Evolutionary conservation across 1,284 basidiomycete species (phyloP), one percentile per base, ranked within the genome.

Genomic region (Leccinum fallax): DNA sequence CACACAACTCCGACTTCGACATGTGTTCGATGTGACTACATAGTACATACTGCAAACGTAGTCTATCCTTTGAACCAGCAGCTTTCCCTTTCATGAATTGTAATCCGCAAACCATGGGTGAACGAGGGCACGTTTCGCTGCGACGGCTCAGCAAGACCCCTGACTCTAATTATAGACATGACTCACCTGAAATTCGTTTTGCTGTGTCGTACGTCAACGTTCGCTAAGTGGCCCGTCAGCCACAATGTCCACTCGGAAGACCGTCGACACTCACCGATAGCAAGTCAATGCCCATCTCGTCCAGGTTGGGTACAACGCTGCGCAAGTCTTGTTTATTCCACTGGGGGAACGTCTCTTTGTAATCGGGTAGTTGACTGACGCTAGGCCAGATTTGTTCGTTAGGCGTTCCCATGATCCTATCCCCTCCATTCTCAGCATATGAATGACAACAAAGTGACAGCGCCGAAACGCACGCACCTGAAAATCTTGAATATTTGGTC

Each of bases 401-500:
- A 2, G 97, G 97, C n/a, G 97, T 99, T 21, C 97, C 97, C 57
- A 98, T 84, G 36, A 96, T 84, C 71, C 95, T 96, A n/a, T 62
- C 26, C 13, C 10, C n/a, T 28, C 57, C 62, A 28, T 53, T 62
- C 24, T 66, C 51, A 69, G 66, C 56, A 24, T 26, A 26, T 26
- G 26, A 16, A 36, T 13, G 21, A 21, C 46, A 48, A 46, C 5
- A n/a, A n/a, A 46, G 38, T 48, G 3, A 48, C 46, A n/a, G 15
- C 38, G 6, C 8, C 46, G 46, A 21, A 48, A 46, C n/a, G 19
- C 19, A 71, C 83, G 61, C 64, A 93, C 94, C 93, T 87, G 85
- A 99, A 99, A 73, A 98, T 99, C 78, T 95, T 94, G 86, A 98
- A 99, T 69, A 99, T 99, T 80, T 99, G 96, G 79, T 99, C 97